Evolutionary conservation across 352 stramenopile species (phyloP).

Genomic region (Phytophthora citrophthora): DNA sequence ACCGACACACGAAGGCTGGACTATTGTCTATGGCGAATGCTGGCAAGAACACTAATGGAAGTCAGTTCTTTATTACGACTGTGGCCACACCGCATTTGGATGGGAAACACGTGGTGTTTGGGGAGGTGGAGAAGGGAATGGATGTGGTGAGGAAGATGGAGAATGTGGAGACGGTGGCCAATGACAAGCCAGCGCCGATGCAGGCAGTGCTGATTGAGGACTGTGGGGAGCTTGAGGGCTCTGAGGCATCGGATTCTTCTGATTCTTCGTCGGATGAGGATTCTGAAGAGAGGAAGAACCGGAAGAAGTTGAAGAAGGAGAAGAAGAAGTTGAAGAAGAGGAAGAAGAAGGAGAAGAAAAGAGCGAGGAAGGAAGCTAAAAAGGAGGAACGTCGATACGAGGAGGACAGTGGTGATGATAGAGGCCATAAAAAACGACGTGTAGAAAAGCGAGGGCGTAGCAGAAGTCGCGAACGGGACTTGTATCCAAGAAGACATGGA

Average conservation of each 20-base stretch:
- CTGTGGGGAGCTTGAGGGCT: slow-evolving; percentile 86
- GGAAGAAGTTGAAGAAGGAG: slow-evolving; percentile 33
- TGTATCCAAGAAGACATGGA: not conserved
- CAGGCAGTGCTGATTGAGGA: slow-evolving; percentile 94
- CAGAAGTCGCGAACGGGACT: slow-evolving; percentile 5
- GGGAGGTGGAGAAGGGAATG: slow-evolving; percentile 95
- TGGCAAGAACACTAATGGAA: slow-evolving; percentile 76
- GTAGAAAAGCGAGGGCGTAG: slow-evolving; percentile 1
- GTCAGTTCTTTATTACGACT: slow-evolving; percentile 88
- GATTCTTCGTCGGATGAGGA: slow-evolving; percentile 2
- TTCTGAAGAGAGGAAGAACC: slow-evolving; percentile 2
- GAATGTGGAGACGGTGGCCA: slow-evolving; percentile 74
- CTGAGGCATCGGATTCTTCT: not conserved
- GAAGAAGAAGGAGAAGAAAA: slow-evolving; percentile 40
- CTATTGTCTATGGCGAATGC: slow-evolving; percentile 96
- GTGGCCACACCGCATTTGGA: slow-evolving; percentile 95
- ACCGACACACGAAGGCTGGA: slow-evolving; percentile 93
- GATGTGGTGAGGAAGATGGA: slow-evolving; percentile 92
- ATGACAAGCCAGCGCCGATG: slow-evolving; percentile 82
- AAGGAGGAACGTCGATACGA: slow-evolving; percentile 11
- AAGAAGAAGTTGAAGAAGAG: slow-evolving; percentile 19
- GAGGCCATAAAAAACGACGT: not conserved
- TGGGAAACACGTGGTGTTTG: slow-evolving; percentile 99
- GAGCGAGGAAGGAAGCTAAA: slow-evolving; percentile 24
- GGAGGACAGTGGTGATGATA: slow-evolving; percentile 6